Percentiles rank a stretch among this genome's conserved stretches.
These are phyloP conservation scores for Strobilomyces confusus DNA, from an alignment of 768 basidiomycete genomes.

Conservation along the genomic window DNA sequence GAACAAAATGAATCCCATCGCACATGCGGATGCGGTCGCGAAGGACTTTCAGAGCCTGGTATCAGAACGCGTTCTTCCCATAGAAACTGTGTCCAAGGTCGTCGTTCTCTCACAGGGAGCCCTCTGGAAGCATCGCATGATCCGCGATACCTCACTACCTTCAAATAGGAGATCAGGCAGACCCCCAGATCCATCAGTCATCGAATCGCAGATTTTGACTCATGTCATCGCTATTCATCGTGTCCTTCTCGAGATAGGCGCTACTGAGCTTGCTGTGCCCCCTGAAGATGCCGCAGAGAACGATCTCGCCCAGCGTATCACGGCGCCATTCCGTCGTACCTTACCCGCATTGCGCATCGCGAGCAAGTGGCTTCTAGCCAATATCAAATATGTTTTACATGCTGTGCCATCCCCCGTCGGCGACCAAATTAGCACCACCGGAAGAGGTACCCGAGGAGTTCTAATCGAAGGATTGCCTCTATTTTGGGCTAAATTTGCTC, in stretches of 20 bases:
- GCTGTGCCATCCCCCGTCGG: conserved; percentile 33
- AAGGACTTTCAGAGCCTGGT: conserved; percentile 60
- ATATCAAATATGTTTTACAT: conserved; percentile 62
- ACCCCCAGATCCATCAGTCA: conserved; percentile 29
- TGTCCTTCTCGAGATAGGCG: conserved; percentile 62
- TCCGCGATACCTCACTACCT: conserved; percentile 44
- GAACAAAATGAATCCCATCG: conserved; percentile 43
- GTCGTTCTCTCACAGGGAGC: conserved; percentile 75
- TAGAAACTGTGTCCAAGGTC: conserved; percentile 72
- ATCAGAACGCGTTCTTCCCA: conserved; percentile 64
- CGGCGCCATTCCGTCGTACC: conserved; percentile 79
- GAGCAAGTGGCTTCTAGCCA: conserved; percentile 83
- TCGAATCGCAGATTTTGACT: conserved; percentile 62
- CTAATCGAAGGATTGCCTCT: conserved; percentile 35
- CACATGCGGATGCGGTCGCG: conserved; percentile 46
- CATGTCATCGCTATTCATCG: conserved; percentile 67
- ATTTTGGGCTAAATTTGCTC: conserved; percentile 73
- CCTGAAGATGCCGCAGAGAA: conserved; percentile 50
- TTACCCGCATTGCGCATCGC: conserved; percentile 84
- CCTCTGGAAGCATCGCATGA: conserved; percentile 80
- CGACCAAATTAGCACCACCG: conserved; percentile 4
- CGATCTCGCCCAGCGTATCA: conserved; percentile 77
- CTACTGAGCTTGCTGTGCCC: conserved; percentile 53
- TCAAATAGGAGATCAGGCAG: conserved; percentile 24
- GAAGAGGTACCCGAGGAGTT: conserved; percentile 17